Evolutionary conservation across 2,329 filamentous ascomycete species (phyloP), one percentile per base, ranked within the genome.

Genomic region (Sporothrix phasma): DNA sequence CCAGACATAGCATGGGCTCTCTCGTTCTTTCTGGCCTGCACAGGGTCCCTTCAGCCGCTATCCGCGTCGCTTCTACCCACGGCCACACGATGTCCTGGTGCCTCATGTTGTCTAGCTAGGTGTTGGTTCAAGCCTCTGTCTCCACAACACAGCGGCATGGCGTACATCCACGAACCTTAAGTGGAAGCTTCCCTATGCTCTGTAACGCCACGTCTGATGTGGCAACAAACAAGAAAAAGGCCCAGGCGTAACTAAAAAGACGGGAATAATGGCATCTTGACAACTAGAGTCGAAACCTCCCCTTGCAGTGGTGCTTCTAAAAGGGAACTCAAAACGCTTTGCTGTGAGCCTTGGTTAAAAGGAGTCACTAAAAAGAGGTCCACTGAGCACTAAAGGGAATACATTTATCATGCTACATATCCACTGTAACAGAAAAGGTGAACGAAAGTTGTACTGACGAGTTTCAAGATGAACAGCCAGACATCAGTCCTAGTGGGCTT

Each of bases 121-220:
- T 34, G 31, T 34, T n/a, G n/a, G n/a, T n/a, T n/a, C n/a, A n/a
- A n/a, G 31, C 8, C 31, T 34, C 31, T 34, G 31, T 4, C 31
- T 34, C 31, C 31, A 34, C 31, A 5, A 6, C 39, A 17, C 2
- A 2, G 17, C 15, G 5, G 15, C 15, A 15, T 15, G 11, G 34
- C 34, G 34, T 37, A n/a, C 17, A 7, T 19, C 19, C 15, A n/a
- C 15, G 8, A n/a, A 7, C 17, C 17, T n/a, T 43, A 26, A 26
- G 22, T 26, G 26, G 10, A n/a, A 31, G 15, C 3, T 13, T 19
- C 19, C 17, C 19, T 39, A 63, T 60, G 53, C 45, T 51, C 53
- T 64, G 62, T 64, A 64, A 60, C 54, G 54, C 60, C 62, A 53
- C 54, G 51, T 64, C 34, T 59, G 53, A 22, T 43, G 34, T 60